phyloP scores from a whole-genome alignment of 2,329 filamentous ascomycete genomes.

The Ploettnerulaceae sp. region DNA sequence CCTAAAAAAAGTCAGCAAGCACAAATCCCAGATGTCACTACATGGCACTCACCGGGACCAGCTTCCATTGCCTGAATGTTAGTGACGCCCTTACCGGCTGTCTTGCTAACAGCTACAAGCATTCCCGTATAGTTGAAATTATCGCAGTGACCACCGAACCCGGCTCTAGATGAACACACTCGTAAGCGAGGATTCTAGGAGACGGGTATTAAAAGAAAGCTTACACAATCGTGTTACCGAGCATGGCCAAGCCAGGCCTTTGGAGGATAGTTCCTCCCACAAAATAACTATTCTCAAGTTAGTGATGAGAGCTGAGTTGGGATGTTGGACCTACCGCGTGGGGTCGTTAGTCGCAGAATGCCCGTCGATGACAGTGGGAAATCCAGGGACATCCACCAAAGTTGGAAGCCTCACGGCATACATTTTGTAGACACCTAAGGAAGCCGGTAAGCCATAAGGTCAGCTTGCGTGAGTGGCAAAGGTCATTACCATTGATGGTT shows the following conservation, averaged over 20 bases:
- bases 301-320: not conserved
- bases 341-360: conserved; percentile 15
- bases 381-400: conserved; percentile 13
- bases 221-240: conserved; percentile 12
- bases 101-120: conserved; percentile 15
- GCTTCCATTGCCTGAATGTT: conserved; percentile 12
- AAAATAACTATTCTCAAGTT: conserved; percentile 5
- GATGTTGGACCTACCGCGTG: not conserved
- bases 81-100: conserved; percentile 1
- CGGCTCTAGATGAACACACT: conserved; percentile 2
- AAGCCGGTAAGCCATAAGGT: too few relatives aligned
- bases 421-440: conserved; percentile 19
- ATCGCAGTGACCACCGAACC: conserved; percentile 17
- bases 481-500: conserved; percentile 5
- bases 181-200: not conserved
- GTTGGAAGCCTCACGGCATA: conserved; percentile 18
- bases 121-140: conserved; percentile 15
- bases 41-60: conserved; percentile 10
- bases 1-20: too few relatives aligned
- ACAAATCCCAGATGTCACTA: too few relatives aligned
- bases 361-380: conserved; percentile 18
- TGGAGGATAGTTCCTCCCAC: conserved; percentile 12
- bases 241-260: conserved; percentile 14
- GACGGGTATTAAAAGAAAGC: not conserved
- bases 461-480: not conserved